Base-by-base conservation (phyloP, 768 basidiomycete genomes). In the Boletus subparvulus region DNA sequence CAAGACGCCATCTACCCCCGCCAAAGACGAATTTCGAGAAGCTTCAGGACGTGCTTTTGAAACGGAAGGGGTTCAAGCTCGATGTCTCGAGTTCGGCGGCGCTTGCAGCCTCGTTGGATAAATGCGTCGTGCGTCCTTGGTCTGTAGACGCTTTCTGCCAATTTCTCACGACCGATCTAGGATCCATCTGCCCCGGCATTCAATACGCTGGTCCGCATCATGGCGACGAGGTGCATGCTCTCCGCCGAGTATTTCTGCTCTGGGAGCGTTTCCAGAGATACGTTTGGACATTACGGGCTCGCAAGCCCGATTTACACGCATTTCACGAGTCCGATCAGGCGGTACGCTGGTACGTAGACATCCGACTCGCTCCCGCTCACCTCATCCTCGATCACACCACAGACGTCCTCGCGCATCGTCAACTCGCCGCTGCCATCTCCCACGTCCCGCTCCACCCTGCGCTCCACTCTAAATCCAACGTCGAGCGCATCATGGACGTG, bases 221-320 rank as follows among this genome's bases (percentile, higher is more conserved):
- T 99, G 95, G 95, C 97, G 3, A 98, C 96, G 4, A 80, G 97
- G 32, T 98, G 97, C 71, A 99, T 99, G 97, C 80, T 98, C 26
- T 88, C 95, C 0, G 97, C 97, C 19, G 97, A 99, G 70, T 99
- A 99, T 72, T 98, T 98, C 75, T 93, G 91, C 69, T 91, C 95
- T 0, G 96, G 97, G 10, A 94, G 93, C 62, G 94, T 98, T 3
- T 84, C 88, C 0, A 83, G 87, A 47, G 94, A 97, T 60, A 88
- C 93, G 1, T 99, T 98, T 69, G 89, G 91, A 3, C 97, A 98
- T 72, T 99, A 99, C 69, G 97, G 97, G 40, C 82, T 99, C n/a
- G 97, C 97, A 0, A 94, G 85, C 69, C 83, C 90, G 0, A 99
- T 99, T 54, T 99, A 98, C 70, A 99, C 97, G 0, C 97, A 98